phyloP scores from a whole-genome alignment of 2,329 filamentous ascomycete species.

The Alternaria atra region DNA sequence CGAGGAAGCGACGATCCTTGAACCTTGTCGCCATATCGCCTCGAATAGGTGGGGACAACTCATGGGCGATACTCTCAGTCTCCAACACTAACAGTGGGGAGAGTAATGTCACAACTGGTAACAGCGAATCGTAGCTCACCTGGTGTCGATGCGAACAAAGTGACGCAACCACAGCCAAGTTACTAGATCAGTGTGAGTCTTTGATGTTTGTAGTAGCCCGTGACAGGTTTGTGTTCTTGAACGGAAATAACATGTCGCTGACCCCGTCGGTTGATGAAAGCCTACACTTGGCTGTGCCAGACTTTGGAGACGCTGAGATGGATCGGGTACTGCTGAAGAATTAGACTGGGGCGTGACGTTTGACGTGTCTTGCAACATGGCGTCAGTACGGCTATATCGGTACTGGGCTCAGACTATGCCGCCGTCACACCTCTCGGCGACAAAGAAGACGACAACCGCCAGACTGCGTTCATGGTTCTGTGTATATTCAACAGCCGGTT shows the following conservation, averaged over 20 bases:
- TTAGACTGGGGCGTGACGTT: neutral
- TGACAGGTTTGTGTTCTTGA: neutral
- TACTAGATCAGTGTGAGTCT: neutral
- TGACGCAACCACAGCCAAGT: conserved; percentile 1
- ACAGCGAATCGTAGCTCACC: neutral
- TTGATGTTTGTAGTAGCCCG: neutral
- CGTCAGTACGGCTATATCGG: neutral
- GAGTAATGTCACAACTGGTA: neutral
- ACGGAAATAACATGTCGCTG: neutral
- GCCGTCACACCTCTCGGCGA: conserved; percentile 1
- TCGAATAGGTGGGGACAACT: neutral
- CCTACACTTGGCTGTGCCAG: conserved; percentile 2
- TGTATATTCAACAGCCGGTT: neutral
- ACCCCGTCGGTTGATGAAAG: neutral
- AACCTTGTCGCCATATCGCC: conserved; percentile 2
- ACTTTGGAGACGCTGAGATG: neutral
- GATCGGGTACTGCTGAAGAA: neutral
- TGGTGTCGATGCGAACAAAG: neutral
- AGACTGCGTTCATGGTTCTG: neutral
- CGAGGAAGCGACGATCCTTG: conserved; percentile 11
- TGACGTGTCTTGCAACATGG: conserved; percentile 1
- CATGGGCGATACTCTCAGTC: conserved; percentile 5
- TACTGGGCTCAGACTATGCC: neutral
- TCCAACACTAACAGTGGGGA: neutral
- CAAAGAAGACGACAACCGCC: neutral